These are phyloP conservation scores for Kandelia obovata DNA, from an alignment of 345 rosid genomes.

Conservation along the genomic window DNA sequence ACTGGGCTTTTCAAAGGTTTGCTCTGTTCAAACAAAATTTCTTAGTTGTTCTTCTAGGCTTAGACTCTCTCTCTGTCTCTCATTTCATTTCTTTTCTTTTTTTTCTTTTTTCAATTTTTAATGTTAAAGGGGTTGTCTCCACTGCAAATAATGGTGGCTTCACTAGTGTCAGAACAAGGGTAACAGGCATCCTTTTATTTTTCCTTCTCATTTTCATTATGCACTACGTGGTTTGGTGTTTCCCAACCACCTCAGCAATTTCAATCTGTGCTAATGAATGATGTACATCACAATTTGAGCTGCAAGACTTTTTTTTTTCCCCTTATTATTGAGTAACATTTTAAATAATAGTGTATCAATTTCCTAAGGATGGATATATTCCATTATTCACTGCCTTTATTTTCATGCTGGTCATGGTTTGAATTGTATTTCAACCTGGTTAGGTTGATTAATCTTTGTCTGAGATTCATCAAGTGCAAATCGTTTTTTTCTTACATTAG, in stretches of 20 bases:
- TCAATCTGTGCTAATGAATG: not conserved
- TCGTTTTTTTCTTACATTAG: no score
- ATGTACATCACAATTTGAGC: not conserved
- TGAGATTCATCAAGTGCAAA: no score
- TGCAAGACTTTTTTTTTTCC: not conserved
- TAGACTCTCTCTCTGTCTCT: not conserved
- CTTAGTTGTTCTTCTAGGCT: not conserved
- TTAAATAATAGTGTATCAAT: no score
- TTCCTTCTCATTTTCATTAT: slow-evolving; percentile 1
- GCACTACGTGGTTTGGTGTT: slow-evolving; percentile 6
- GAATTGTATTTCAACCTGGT: no score
- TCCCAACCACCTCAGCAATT: not conserved
- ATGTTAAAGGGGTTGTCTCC: slow-evolving; percentile 62
- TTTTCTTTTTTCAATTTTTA: not conserved
- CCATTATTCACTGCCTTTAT: no score
- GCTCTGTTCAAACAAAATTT: slow-evolving; percentile 13
- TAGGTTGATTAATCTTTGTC: no score
- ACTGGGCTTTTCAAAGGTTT: slow-evolving; percentile 76
- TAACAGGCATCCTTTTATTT: slow-evolving; percentile 23
- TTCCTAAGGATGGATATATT: no score
- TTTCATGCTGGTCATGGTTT: no score
- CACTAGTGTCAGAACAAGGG: slow-evolving; percentile 82
- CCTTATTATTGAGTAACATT: not conserved
- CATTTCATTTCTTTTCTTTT: not conserved
- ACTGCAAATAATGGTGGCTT: slow-evolving; percentile 95